Evolutionary conservation across 2,329 filamentous ascomycete species (phyloP), one percentile per base, ranked within the genome.

Genomic region (Cladosporium sp.): DNA sequence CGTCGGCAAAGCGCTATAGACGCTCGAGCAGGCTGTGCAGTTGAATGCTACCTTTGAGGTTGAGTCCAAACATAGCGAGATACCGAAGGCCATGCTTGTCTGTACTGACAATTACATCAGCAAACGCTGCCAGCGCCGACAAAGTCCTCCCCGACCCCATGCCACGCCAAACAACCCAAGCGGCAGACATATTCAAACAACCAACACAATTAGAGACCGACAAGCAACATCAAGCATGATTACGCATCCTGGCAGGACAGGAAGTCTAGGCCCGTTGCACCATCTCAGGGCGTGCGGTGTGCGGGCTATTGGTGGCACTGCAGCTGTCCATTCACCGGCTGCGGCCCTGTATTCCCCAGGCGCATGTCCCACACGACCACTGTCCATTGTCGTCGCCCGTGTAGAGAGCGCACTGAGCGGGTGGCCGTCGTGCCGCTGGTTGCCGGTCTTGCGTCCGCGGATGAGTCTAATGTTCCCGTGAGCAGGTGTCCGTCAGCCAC

Each of bases 301-400:
- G 45, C 45, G 32, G 45, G 17, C 45, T 40, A 19, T 37, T 37
- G 45, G 13, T 22, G 45, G 24, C 15, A 15, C 27, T 38, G 39
- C 39, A 41, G 8, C 19, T 11, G 29, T 34, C 45, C 45, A 15
- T 34, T 17, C 24, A 19, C 37, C 37, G 36, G 45, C 45, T 40
- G 37, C 45, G 45, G 45, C 45, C 44, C 44, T 48, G 45, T 48
- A 48, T 48, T 41, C 45, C 45, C 37, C 37, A 48, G 37, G 45
- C 37, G 37, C 45, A 48, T 36, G 32, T 13, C 37, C 17, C 37
- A 24, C 22, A 27, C 22, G 22, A 27, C 22, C 22, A 27, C 9
- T n/a, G n/a, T 27, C 22, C 22, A 27, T 27, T 27, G 22, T 27
- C 22, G 22, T 9, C 9, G 22, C 9, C 9, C 22, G 12, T 41